Evolutionary conservation across 257 asterid species (phyloP).

Genomic region (Salvia miltiorrhiza): DNA sequence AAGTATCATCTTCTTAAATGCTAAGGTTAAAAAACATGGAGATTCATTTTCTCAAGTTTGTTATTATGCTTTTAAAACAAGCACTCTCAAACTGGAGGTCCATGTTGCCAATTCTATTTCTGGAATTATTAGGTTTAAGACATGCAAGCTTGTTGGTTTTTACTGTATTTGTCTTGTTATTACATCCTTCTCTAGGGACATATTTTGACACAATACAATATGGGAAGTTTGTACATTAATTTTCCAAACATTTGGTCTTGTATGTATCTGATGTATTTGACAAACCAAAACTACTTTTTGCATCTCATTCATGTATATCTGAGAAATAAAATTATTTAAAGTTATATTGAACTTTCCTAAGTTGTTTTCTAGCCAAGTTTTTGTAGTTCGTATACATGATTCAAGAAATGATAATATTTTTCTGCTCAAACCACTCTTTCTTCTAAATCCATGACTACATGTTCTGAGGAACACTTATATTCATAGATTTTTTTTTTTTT

Average conservation of each 20-base stretch:
- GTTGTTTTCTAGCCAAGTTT: background rate
- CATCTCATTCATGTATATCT: background rate
- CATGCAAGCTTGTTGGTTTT: background rate
- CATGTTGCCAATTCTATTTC: background rate
- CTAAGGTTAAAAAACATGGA: background rate
- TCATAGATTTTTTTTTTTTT: slow-evolving; percentile 22
- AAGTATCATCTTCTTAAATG: background rate
- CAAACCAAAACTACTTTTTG: background rate
- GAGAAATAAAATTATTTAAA: background rate
- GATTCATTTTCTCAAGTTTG: background rate
- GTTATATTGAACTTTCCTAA: background rate
- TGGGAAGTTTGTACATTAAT: background rate
- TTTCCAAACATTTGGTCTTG: background rate
- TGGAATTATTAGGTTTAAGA: background rate
- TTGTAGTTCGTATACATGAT: slow-evolving; percentile 6
- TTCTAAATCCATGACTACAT: background rate
- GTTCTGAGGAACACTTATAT: background rate
- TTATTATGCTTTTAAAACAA: background rate
- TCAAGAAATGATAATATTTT: background rate
- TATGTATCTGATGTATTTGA: background rate
- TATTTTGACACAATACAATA: background rate
- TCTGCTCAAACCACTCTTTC: background rate
- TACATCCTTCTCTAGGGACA: background rate
- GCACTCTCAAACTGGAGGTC: background rate
- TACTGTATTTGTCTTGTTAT: no score